Conservation (phyloP, 306 rosid genomes). For the Alnus glutinosa region DNA sequence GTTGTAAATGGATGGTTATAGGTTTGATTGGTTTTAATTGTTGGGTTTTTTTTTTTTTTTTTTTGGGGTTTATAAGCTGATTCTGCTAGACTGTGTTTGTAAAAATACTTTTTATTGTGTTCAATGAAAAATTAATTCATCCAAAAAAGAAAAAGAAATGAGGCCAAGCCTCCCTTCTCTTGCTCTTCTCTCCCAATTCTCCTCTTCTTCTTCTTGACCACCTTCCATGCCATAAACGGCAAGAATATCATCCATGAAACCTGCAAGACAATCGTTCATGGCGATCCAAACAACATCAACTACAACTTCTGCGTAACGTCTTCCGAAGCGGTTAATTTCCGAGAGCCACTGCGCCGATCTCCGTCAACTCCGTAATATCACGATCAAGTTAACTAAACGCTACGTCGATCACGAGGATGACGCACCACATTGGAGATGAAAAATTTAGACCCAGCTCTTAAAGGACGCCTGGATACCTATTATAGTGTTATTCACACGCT, state of each 20-base stretch:
- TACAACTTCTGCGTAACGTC: slow-evolving; percentile 63
- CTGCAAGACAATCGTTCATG: slow-evolving; percentile 51
- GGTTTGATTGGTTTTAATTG: too few relatives aligned
- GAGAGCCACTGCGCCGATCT: slow-evolving; percentile 31
- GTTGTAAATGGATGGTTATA: too few relatives aligned
- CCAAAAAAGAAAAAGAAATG: too few relatives aligned
- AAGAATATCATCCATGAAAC: slow-evolving; percentile 47
- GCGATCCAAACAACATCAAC: slow-evolving; percentile 53
- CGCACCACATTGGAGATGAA: slow-evolving; percentile 39
- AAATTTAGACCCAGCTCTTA: slow-evolving; percentile 12
- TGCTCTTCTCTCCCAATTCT: too few relatives aligned
- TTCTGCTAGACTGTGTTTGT: too few relatives aligned
- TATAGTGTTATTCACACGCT: too few relatives aligned
- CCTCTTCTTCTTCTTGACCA: slow-evolving; percentile 3
- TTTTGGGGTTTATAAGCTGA: too few relatives aligned
- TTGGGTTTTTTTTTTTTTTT: too few relatives aligned
- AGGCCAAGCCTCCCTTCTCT: too few relatives aligned
- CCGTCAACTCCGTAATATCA: slow-evolving; percentile 44
- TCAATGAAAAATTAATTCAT: too few relatives aligned
- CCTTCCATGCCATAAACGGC: slow-evolving; percentile 13
- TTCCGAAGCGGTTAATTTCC: slow-evolving; percentile 40
- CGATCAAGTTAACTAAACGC: slow-evolving; percentile 41
- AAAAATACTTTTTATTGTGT: too few relatives aligned
- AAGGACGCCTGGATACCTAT: background rate
- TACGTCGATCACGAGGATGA: slow-evolving; percentile 51